These are phyloP conservation scores for Nymphaea thermarum DNA, from an alignment of 164 flowering plant species.

Conservation along the genomic window DNA sequence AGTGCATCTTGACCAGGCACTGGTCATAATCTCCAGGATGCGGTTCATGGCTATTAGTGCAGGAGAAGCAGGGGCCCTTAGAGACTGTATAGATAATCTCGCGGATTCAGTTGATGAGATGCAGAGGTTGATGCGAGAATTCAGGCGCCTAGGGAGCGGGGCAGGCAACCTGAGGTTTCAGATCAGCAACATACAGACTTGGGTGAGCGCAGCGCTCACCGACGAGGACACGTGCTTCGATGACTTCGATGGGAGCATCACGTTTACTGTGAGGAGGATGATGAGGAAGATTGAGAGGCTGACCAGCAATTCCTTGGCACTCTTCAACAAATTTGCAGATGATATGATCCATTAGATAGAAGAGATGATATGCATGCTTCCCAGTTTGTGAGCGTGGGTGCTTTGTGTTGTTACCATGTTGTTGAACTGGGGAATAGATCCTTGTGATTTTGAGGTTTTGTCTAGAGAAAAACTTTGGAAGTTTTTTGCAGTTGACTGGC, in stretches of 20 bases:
- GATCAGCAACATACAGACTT: constrained; percentile 83
- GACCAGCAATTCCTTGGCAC: constrained; percentile 80
- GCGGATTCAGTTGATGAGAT: constrained; percentile 68
- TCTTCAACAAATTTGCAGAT: constrained; percentile 45
- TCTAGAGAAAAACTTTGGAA: too few relatives aligned
- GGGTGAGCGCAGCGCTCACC: constrained; percentile 94
- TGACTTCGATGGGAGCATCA: constrained; percentile 30
- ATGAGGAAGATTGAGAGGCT: constrained; percentile 28
- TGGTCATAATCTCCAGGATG: not conserved
- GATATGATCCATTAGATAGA: not conserved
- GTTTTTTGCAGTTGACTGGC: too few relatives aligned
- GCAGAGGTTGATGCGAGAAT: constrained; percentile 50
- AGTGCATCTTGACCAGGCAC: not conserved
- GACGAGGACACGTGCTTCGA: constrained; percentile 86
- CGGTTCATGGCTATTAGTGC: constrained; percentile 20
- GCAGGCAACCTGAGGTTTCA: constrained; percentile 32
- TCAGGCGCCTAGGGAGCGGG: constrained; percentile 30
- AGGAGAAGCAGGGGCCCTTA: constrained; percentile 38
- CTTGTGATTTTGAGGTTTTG: too few relatives aligned
- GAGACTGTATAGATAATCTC: constrained; percentile 56
- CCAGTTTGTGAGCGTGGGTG: too few relatives aligned
- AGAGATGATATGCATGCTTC: too few relatives aligned
- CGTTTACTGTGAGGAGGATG: constrained; percentile 26
- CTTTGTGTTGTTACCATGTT: too few relatives aligned
- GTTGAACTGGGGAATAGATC: too few relatives aligned